A percentile compares a stretch with the other conserved stretches of the same genome.
Evolutionary conservation across 495 filamentous ascomycete genomes (phyloP).

Genomic region (Oleoguttula mirabilis): DNA sequence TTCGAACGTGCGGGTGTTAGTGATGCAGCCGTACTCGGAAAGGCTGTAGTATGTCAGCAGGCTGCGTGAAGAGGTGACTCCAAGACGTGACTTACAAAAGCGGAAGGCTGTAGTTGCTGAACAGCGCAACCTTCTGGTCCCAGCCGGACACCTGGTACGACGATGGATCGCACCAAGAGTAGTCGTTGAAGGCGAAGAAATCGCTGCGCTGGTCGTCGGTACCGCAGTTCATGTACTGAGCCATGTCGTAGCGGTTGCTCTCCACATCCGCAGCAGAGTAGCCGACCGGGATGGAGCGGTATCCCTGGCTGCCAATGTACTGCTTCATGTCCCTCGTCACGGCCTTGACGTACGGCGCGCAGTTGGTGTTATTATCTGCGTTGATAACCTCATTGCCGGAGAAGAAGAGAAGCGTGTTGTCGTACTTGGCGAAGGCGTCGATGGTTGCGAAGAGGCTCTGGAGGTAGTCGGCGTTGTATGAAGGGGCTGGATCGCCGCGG

Average conservation of each 20-base stretch:
- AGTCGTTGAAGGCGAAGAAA: constrained; percentile 98
- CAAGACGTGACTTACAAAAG: constrained; percentile 66
- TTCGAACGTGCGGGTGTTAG: constrained; percentile 64
- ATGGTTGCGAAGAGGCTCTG: constrained; percentile 90
- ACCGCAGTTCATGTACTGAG: constrained; percentile 91
- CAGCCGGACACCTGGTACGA: constrained; percentile 68
- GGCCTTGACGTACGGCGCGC: constrained; percentile 85
- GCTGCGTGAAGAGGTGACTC: not conserved
- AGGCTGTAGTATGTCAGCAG: too few relatives aligned
- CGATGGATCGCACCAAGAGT: constrained; percentile 88
- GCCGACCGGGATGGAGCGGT: constrained; percentile 75
- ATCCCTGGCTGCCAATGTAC: constrained; percentile 63
- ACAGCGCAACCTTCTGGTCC: constrained; percentile 84
- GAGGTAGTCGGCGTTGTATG: constrained; percentile 87
- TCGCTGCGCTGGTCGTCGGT: constrained; percentile 72
- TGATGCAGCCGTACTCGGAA: constrained; percentile 87
- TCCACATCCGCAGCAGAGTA: constrained; percentile 85
- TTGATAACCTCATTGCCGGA: constrained; percentile 97
- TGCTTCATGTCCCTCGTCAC: constrained; percentile 82
- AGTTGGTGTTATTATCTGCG: constrained; percentile 55
- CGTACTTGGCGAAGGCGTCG: constrained; percentile 74
- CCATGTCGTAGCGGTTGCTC: constrained; percentile 78
- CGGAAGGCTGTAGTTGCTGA: constrained; percentile 78
- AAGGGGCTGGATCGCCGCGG: constrained; percentile 56
- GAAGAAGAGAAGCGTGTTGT: constrained; percentile 90